A percentile compares a stretch with the other conserved stretches of the same genome.
phyloP scores from a whole-genome alignment of 148 eudicot genomes.

The Fagopyrum homotropicum region DNA sequence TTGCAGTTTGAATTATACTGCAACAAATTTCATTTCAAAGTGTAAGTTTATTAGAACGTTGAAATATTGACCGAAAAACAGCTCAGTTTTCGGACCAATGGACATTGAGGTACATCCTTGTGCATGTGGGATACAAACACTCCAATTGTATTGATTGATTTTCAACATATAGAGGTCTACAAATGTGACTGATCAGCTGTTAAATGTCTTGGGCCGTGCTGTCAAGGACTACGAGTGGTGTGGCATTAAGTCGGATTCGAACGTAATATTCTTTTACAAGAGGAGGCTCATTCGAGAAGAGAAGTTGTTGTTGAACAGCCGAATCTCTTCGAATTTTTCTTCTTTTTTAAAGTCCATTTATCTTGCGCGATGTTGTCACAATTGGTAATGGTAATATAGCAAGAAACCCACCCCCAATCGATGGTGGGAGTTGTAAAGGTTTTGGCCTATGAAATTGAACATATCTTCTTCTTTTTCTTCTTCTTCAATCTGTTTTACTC shows the following conservation, averaged over 20 bases:
- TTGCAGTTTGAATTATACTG: constrained; percentile 72
- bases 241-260: not conserved
- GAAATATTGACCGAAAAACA: constrained; percentile 28
- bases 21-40: constrained; percentile 73
- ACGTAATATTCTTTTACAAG: not conserved
- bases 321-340: not conserved
- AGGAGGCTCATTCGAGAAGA: not conserved
- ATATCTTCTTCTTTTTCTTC: not conserved
- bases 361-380: not conserved
- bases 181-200: not conserved
- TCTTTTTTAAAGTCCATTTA: not conserved
- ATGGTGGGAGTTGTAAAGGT: constrained; percentile 2
- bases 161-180: constrained; percentile 5
- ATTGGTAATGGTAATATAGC: not conserved
- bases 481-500: too few relatives aligned
- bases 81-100: not conserved
- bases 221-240: not conserved
- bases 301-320: not conserved
- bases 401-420: not conserved
- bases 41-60: constrained; percentile 86
- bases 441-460: constrained; percentile 4
- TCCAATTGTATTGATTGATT: not conserved
- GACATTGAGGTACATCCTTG: constrained; percentile 6
- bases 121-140: constrained; percentile 9
- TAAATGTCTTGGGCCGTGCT: not conserved